Conservation (phyloP, 192 early-diverging fungal genomes). For the Chytriomyces confervae region DNA sequence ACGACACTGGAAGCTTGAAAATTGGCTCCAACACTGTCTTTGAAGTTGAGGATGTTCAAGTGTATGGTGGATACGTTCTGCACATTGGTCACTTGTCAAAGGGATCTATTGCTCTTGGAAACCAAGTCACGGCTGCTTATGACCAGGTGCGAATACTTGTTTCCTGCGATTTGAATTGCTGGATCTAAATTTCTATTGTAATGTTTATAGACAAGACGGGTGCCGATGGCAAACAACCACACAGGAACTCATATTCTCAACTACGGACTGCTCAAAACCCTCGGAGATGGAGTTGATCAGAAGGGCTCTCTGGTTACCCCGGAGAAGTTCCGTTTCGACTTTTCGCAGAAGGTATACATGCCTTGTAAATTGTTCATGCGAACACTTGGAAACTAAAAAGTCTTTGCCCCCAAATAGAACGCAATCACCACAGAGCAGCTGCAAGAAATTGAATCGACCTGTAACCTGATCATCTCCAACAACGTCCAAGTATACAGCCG, state of each 20-base stretch:
- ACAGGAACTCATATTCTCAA: constrained; percentile 96
- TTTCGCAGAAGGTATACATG: constrained; percentile 71
- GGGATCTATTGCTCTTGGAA: constrained; percentile 73
- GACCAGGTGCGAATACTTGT: constrained; percentile 63
- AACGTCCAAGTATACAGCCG: constrained; percentile 79
- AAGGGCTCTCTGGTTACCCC: constrained; percentile 94
- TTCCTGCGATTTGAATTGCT: neutral
- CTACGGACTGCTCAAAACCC: constrained; percentile 85
- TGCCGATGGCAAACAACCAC: constrained; percentile 94
- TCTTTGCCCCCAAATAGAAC: constrained; percentile 39
- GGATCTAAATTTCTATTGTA: neutral
- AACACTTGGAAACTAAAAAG: neutral
- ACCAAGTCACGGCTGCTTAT: constrained; percentile 79
- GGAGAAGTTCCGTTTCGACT: constrained; percentile 98
- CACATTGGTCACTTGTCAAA: constrained; percentile 95
- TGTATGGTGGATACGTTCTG: constrained; percentile 93
- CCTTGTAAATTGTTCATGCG: constrained; percentile 43
- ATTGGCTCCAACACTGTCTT: constrained; percentile 88
- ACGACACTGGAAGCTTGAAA: constrained; percentile 86
- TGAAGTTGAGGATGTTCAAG: constrained; percentile 89
- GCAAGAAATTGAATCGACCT: constrained; percentile 75
- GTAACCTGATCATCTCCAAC: constrained; percentile 75
- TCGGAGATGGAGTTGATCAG: constrained; percentile 85
- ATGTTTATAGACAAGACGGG: constrained; percentile 61
- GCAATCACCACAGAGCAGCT: constrained; percentile 72